A percentile compares a stretch with the other conserved stretches of the same genome.
Conservation (phyloP, 148 eudicot genomes). For the Persicaria maculosa region DNA sequence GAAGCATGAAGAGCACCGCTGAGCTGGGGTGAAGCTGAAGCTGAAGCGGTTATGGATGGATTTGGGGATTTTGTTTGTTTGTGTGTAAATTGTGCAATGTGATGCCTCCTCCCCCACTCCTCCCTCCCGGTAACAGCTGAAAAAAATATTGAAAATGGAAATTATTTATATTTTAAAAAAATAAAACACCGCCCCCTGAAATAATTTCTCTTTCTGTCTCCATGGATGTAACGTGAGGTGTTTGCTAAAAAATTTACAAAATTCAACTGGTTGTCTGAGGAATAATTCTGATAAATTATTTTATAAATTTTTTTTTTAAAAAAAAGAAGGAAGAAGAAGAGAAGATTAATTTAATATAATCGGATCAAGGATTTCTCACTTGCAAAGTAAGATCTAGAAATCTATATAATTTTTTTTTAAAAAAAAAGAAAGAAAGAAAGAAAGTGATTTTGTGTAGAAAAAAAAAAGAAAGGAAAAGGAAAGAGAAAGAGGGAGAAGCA, state of each 20-base stretch:
- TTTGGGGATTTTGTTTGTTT: neutral
- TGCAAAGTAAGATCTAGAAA: slow-evolving; percentile 10
- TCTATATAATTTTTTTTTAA: neutral
- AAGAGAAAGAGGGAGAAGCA: neutral
- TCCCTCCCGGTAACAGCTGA: slow-evolving; percentile 3
- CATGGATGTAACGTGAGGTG: slow-evolving; percentile 14
- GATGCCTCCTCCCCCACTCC: neutral
- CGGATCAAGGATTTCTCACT: neutral
- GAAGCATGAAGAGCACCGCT: neutral
- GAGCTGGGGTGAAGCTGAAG: neutral
- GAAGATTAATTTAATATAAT: neutral
- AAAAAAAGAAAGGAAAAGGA: neutral
- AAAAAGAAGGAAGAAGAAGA: neutral
- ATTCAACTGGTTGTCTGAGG: slow-evolving; percentile 7
- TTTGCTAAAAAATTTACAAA: neutral
- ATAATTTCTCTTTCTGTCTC: slow-evolving; percentile 9
- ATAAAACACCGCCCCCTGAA: slow-evolving; percentile 9
- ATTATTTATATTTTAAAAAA: neutral
- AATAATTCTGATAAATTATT: slow-evolving; percentile 2
- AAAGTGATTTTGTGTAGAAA: neutral
- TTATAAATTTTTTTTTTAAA: too few relatives aligned
- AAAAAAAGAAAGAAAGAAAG: neutral
- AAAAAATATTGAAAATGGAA: neutral
- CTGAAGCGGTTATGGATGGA: slow-evolving; percentile 6
- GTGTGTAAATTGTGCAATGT: neutral